These are phyloP conservation scores for Termitomyces bulborhizus DNA, from an alignment of 768 basidiomycete genomes.

Conservation along the genomic window DNA sequence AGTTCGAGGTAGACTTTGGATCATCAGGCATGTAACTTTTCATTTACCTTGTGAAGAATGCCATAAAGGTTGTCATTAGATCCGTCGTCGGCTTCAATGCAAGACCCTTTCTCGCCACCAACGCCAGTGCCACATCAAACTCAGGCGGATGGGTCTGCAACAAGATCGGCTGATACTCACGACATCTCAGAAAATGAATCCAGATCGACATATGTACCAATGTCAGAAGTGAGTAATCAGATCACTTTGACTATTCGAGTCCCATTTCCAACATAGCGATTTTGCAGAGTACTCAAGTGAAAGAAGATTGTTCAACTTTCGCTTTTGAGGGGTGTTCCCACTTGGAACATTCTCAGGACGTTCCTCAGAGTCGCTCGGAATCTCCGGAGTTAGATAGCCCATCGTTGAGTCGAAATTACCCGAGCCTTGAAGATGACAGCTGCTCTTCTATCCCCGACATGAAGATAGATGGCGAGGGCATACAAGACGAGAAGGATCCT, in stretches of 20 bases:
- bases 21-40: conserved; percentile 1
- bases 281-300: neutral
- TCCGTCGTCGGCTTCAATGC: neutral
- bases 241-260: neutral
- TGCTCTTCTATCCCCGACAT: neutral
- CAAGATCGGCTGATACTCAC: neutral
- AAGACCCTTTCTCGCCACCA: conserved; percentile 2
- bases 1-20: conserved; percentile 24
- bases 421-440: conserved; percentile 16
- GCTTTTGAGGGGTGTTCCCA: neutral
- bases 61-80: conserved; percentile 1
- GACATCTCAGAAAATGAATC: neutral
- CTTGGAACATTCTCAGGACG: neutral
- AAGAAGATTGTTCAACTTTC: neutral
- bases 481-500: conserved; percentile 25
- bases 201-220: neutral
- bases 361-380: neutral
- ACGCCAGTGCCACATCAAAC: neutral
- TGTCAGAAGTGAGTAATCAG: neutral
- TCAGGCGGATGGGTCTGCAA: neutral
- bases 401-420: conserved; percentile 20
- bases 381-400: neutral
- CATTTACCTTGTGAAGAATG: neutral
- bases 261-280: neutral
- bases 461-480: conserved; percentile 7